Conservation (phyloP, 768 basidiomycete genomes). For the Agaricus subrufescens region DNA sequence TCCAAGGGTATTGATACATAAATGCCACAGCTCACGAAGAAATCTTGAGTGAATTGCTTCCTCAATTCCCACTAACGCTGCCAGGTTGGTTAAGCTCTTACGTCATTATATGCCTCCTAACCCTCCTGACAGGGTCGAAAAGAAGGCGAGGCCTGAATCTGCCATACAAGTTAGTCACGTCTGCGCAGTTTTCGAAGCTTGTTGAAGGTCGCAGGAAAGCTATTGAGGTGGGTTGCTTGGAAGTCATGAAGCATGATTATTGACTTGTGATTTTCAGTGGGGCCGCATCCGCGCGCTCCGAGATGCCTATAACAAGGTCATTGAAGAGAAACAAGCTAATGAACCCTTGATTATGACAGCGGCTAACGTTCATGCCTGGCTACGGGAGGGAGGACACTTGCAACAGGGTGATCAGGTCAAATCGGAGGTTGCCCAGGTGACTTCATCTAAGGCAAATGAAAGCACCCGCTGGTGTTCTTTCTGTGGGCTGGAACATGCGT, state of each 20-base stretch:
- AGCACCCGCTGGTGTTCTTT: conserved; percentile 6
- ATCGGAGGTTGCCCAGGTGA: conserved; percentile 1
- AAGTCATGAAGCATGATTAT: background rate
- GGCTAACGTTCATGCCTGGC: conserved; percentile 44
- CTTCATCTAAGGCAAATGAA: background rate
- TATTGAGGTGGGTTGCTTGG: conserved; percentile 35
- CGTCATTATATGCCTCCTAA: background rate
- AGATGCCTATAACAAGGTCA: conserved; percentile 30
- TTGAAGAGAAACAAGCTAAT: conserved; percentile 10
- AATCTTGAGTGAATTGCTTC: conserved; percentile 26
- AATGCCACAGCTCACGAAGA: conserved; percentile 18
- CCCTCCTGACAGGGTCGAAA: conserved; percentile 16
- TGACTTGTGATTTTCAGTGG: conserved; percentile 30
- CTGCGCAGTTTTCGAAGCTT: conserved; percentile 30
- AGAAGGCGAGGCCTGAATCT: conserved; percentile 21
- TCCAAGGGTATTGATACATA: background rate
- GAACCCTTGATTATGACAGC: conserved; percentile 27
- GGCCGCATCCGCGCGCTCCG: conserved; percentile 40
- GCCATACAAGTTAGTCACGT: conserved; percentile 37
- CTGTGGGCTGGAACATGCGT: background rate
- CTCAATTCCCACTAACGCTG: conserved; percentile 38
- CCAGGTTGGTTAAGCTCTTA: conserved; percentile 23
- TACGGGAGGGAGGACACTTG: conserved; percentile 36
- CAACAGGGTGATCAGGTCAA: conserved; percentile 11
- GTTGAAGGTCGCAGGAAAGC: conserved; percentile 44